Evolutionary conservation across 2,329 filamentous ascomycete genomes (phyloP), one percentile per base, ranked within the genome.

Genomic region (Cordyceps militaris): DNA sequence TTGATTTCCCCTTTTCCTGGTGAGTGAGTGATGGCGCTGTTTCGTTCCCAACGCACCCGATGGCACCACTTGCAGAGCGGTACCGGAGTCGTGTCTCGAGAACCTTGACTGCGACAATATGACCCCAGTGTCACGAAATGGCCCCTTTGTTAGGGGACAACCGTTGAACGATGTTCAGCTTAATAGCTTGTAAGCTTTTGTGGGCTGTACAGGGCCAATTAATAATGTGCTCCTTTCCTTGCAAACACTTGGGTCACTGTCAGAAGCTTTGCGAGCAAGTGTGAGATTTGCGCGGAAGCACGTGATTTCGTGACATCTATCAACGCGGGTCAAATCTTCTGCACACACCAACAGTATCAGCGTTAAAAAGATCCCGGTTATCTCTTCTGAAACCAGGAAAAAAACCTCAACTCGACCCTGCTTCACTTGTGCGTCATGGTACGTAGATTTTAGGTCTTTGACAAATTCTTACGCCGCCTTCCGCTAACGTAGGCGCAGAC

Each of bases 301-400:
- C 56, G 56, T 58, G 56, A 58, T 42, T 28, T 42, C 56, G 56
- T 58, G 56, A 54, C 34, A 24, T 26, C 34, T 32, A 38, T 58
- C 49, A 53, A 58, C 56, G 56, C 56, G 56, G 4, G 13, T 36
- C n/a, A 42, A 42, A 16, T 19, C 38, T 10, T 21, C 38, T 23
- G 14, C n/a, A 4, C 21, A 10, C 19, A 21, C 38, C 21, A 30
- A 19, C 30, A 55, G 16, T 23, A 32, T 49, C 26, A 13, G 53
- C 32, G 7, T 30, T 16, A 13, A 48, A 48, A 28, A 19, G 34
- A 40, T 40, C 11, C 16, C 34, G 26, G 38, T 19, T 16, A 3
- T 30, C 24, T 42, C 44, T 44, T 16, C 28, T n/a, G 21, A 38
- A 7, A 5, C 23, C 14, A 7, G 34, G 11, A n/a, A 36, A 10